Conservation (phyloP, 2,329 filamentous ascomycete species). For the Aspergillus alliaceus region DNA sequence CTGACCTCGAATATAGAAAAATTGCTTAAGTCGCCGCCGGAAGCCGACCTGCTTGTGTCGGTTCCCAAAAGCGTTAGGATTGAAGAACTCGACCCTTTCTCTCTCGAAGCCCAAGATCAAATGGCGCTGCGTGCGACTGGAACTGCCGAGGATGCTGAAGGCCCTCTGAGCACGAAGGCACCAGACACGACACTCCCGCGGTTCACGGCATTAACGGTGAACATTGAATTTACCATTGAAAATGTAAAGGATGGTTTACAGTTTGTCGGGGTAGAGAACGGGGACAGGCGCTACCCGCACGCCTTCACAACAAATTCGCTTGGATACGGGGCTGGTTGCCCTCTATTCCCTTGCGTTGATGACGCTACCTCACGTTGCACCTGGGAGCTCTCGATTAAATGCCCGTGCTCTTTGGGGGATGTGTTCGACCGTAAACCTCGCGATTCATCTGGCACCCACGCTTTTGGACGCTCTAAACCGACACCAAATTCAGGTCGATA, state of each 20-base stretch:
- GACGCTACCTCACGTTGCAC: slow-evolving; percentile 76
- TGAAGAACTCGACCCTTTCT: slow-evolving; percentile 58
- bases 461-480: slow-evolving; percentile 23
- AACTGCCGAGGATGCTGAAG: slow-evolving; percentile 39
- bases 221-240: slow-evolving; percentile 75
- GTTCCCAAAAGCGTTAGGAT: slow-evolving; percentile 63
- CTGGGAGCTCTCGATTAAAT: slow-evolving; percentile 87
- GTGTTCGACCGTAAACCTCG: slow-evolving; percentile 48
- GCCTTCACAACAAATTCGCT: slow-evolving; percentile 82
- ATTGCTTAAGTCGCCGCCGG: slow-evolving; percentile 51
- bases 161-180: slow-evolving; percentile 32
- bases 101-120: slow-evolving; percentile 49
- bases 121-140: slow-evolving; percentile 43
- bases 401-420: slow-evolving; percentile 82
- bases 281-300: slow-evolving; percentile 83
- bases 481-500: slow-evolving; percentile 34
- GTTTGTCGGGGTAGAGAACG: slow-evolving; percentile 80
- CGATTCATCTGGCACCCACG: slow-evolving; percentile 21
- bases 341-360: slow-evolving; percentile 91
- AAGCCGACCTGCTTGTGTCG: slow-evolving; percentile 59
- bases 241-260: slow-evolving; percentile 83
- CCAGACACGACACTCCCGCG: slow-evolving; percentile 43
- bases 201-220: slow-evolving; percentile 62
- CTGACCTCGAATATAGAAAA: slow-evolving; percentile 67
- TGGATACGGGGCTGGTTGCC: slow-evolving; percentile 76